phyloP scores from a whole-genome alignment of 495 filamentous ascomycete species.

The Evernia prunastri region DNA sequence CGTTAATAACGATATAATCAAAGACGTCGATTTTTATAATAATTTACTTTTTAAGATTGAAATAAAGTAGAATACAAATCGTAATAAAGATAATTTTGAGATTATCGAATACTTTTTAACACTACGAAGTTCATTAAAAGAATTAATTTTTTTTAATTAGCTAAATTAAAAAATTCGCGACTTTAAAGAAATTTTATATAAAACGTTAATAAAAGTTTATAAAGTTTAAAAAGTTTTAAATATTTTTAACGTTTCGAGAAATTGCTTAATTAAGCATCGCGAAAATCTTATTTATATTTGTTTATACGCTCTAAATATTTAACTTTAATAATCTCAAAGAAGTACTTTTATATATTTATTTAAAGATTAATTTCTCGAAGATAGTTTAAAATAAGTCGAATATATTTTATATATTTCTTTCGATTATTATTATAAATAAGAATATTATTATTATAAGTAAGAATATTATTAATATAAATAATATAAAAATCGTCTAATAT shows the following conservation, averaged over 20 bases:
- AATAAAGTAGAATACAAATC: conserved; percentile 13
- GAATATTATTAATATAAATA: no score
- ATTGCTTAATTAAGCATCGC: neutral
- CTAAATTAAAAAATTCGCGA: neutral
- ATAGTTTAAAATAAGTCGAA: no score
- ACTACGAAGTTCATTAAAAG: neutral
- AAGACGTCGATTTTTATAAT: conserved; percentile 21
- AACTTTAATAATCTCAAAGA: neutral
- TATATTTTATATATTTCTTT: no score
- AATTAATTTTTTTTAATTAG: neutral
- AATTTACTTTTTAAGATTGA: conserved; percentile 15
- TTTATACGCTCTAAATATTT: neutral
- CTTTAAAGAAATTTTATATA: conserved; percentile 7
- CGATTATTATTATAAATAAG: no score
- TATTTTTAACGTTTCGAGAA: neutral
- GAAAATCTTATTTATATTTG: neutral
- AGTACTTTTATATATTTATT: neutral
- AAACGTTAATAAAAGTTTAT: conserved; percentile 9
- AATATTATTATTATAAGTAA: no score
- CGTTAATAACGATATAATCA: conserved; percentile 16
- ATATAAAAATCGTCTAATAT: no score
- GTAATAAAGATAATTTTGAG: conserved; percentile 17
- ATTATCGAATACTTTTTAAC: conserved; percentile 19
- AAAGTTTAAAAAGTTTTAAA: conserved; percentile 17
- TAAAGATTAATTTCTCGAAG: no score